Percentiles rank a stretch among this genome's conserved stretches.
Evolutionary conservation across 192 early-diverging fungal species (phyloP).

Genomic region (Lobosporangium transversale): DNA sequence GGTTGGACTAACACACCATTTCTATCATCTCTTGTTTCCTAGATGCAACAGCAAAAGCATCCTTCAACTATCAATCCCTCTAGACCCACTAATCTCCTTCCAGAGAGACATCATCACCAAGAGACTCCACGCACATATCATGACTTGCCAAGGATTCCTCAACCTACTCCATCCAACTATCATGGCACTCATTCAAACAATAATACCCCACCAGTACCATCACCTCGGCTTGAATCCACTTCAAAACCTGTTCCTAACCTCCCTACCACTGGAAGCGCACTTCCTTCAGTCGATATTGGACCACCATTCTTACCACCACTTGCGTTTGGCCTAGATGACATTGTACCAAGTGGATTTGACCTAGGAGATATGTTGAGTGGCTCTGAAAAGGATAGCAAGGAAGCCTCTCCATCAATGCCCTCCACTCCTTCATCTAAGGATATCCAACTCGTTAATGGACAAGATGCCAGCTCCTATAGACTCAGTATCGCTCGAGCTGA

Average conservation of each 20-base stretch:
- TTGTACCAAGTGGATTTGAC: slow-evolving; percentile 35
- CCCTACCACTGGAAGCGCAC: background rate
- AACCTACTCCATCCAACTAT: slow-evolving; percentile 3
- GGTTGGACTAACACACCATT: too few relatives aligned
- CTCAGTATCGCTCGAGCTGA: slow-evolving; percentile 25
- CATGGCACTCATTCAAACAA: background rate
- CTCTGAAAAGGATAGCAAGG: slow-evolving; percentile 9
- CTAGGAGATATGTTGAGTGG: slow-evolving; percentile 31
- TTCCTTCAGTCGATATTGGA: slow-evolving; percentile 26
- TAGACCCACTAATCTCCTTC: background rate
- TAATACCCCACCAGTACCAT: background rate
- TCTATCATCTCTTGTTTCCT: too few relatives aligned
- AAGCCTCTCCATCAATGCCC: slow-evolving; percentile 10
- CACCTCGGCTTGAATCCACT: slow-evolving; percentile 16
- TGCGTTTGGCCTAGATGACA: slow-evolving; percentile 34
- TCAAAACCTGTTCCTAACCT: too few relatives aligned
- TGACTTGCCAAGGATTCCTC: slow-evolving; percentile 1
- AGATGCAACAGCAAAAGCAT: background rate
- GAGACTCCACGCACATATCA: background rate
- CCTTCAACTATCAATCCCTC: background rate
- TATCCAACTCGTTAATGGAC: slow-evolving; percentile 17
- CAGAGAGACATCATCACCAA: background rate
- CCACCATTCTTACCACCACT: slow-evolving; percentile 45
- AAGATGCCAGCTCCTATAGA: slow-evolving; percentile 25
- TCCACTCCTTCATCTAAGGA: slow-evolving; percentile 11